Evolutionary conservation across 257 asterid genomes (phyloP).

Genomic region (Leptodermis oblonga): DNA sequence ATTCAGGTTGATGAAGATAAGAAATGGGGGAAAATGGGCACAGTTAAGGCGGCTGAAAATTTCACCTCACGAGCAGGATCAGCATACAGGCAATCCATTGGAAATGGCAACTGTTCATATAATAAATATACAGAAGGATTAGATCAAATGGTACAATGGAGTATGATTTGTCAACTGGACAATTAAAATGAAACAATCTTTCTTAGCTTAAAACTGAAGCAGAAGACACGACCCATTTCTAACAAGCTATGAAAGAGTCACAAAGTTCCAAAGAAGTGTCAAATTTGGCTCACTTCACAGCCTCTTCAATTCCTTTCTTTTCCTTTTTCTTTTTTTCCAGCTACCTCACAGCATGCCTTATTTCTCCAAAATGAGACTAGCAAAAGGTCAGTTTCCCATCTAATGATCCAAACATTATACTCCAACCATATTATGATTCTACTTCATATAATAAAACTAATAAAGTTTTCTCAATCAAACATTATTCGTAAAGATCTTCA

Average conservation of each 20-base stretch:
- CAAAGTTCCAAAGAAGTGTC: neutral
- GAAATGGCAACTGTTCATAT: slow-evolving; percentile 66
- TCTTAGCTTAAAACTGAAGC: neutral
- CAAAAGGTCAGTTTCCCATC: neutral
- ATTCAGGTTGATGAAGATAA: slow-evolving; percentile 8
- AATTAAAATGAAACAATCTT: neutral
- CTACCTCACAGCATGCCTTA: neutral
- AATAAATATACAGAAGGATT: slow-evolving; percentile 18
- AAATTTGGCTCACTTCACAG: neutral
- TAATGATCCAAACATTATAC: neutral
- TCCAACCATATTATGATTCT: neutral
- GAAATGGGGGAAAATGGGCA: slow-evolving; percentile 4
- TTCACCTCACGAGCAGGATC: slow-evolving; percentile 81
- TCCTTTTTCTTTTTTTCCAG: neutral
- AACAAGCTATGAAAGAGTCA: neutral
- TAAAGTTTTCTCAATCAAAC: neutral
- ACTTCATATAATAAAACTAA: neutral
- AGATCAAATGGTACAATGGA: slow-evolving; percentile 4
- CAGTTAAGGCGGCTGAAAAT: slow-evolving; percentile 3
- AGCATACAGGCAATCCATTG: slow-evolving; percentile 74
- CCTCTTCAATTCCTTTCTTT: neutral
- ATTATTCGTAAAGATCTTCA: neutral
- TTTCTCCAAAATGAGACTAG: neutral
- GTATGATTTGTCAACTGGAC: neutral
- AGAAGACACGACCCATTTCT: neutral